A percentile compares a stretch with the other conserved stretches of the same genome.
phyloP scores from a whole-genome alignment of 2,329 filamentous ascomycete species.

The Neurospora sp. region DNA sequence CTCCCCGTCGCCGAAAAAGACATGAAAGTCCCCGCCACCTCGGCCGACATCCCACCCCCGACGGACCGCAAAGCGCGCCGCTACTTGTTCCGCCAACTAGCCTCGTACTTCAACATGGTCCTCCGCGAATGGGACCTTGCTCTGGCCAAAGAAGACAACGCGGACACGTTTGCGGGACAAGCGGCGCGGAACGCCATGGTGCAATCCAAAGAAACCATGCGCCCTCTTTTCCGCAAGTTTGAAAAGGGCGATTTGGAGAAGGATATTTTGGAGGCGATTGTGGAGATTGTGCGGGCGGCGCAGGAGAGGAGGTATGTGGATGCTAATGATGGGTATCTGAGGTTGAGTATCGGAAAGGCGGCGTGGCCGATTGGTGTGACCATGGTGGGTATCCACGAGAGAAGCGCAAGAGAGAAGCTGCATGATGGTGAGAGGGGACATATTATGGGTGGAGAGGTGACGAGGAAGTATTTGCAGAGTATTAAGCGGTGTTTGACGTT shows the following conservation, averaged over 20 bases:
- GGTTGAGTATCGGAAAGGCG: constrained; percentile 88
- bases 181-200: constrained; percentile 77
- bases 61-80: constrained; percentile 55
- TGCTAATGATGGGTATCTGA: constrained; percentile 89
- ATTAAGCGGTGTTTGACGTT: constrained; percentile 96
- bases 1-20: constrained; percentile 72
- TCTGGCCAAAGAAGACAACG: constrained; percentile 54
- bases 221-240: constrained; percentile 80
- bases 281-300: constrained; percentile 85
- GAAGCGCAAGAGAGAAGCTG: constrained; percentile 88
- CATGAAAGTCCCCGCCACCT: constrained; percentile 66
- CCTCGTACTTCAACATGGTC: constrained; percentile 96
- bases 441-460: constrained; percentile 94
- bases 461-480: constrained; percentile 91
- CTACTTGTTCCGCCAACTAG: constrained; percentile 78
- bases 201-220: constrained; percentile 79
- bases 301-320: constrained; percentile 90
- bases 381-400: constrained; percentile 99
- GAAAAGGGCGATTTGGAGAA: constrained; percentile 74
- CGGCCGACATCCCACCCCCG: constrained; percentile 45
- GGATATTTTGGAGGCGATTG: constrained; percentile 67
- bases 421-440: constrained; percentile 83
- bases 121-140: constrained; percentile 77
- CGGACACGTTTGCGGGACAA: constrained; percentile 66
- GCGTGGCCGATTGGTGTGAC: constrained; percentile 99